phyloP scores from a whole-genome alignment of 192 early-diverging fungal genomes.

The Coemansia sp. region DNA sequence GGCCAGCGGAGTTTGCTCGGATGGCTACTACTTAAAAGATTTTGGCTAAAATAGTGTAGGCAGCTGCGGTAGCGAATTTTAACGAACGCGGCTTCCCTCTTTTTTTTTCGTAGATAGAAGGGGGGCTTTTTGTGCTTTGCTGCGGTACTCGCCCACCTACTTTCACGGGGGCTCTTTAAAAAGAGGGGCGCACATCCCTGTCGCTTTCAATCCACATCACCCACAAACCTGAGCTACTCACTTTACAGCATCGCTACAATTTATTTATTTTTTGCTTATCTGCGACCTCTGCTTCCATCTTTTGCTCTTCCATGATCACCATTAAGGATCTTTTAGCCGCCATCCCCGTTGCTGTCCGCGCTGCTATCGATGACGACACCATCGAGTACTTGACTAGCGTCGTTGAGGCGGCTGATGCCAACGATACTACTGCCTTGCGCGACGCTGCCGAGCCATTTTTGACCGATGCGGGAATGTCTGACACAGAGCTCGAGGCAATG shows the following conservation, averaged over 20 bases:
- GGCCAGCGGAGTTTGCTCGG: neutral
- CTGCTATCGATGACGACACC: slow-evolving; percentile 53
- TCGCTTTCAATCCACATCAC: neutral
- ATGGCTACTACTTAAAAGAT: neutral
- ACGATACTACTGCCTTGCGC: slow-evolving; percentile 49
- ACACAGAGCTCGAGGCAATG: slow-evolving; percentile 50
- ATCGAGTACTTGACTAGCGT: slow-evolving; percentile 52
- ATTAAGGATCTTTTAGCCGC: slow-evolving; percentile 27
- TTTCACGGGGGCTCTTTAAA: neutral
- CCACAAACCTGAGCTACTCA: neutral
- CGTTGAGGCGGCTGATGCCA: slow-evolving; percentile 30
- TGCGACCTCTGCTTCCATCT: neutral
- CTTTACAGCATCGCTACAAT: neutral
- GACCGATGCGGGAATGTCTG: slow-evolving; percentile 59
- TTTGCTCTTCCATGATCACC: slow-evolving; percentile 16
- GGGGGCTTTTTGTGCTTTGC: neutral
- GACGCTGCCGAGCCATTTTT: slow-evolving; percentile 67
- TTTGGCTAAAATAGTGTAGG: neutral
- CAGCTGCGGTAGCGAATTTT: neutral
- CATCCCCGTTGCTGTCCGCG: slow-evolving; percentile 24
- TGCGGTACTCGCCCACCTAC: neutral
- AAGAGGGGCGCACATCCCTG: neutral
- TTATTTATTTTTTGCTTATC: neutral
- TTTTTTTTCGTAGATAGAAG: neutral
- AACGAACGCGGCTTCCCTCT: too few relatives aligned